These are phyloP conservation scores for Lachancea kluyveri DNA, from an alignment of 805 yeast species.

Conservation along the genomic window DNA sequence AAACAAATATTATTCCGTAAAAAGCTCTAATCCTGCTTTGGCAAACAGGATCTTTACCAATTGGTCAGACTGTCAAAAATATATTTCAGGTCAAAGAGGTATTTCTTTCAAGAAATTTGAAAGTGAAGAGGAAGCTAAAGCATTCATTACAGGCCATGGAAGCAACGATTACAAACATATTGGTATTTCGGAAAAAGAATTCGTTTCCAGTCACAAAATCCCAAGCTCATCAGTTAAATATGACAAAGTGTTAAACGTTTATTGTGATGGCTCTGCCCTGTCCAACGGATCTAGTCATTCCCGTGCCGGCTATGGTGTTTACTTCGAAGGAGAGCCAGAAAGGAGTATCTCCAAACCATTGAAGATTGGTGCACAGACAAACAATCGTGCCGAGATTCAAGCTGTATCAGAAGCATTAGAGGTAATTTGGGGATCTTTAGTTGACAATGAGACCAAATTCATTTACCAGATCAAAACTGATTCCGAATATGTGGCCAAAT, in stretches of 20 bases:
- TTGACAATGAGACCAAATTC: slow-evolving; percentile 11
- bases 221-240: slow-evolving; percentile 1
- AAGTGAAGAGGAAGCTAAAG: slow-evolving; percentile 28
- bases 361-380: slow-evolving; percentile 49
- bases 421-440: slow-evolving; percentile 30
- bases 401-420: slow-evolving; percentile 58
- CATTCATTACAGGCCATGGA: slow-evolving; percentile 21
- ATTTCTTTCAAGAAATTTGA: slow-evolving; percentile 40
- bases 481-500: slow-evolving; percentile 57
- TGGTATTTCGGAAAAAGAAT: slow-evolving; percentile 12
- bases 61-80: slow-evolving; percentile 32
- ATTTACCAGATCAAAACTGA: slow-evolving; percentile 54
- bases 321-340: slow-evolving; percentile 48
- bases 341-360: slow-evolving; percentile 53
- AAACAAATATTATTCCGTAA: slow-evolving; percentile 30
- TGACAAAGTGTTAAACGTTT: slow-evolving; percentile 32
- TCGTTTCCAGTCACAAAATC: slow-evolving; percentile 9
- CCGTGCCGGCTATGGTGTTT: slow-evolving; percentile 67
- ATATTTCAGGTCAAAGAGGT: slow-evolving; percentile 30
- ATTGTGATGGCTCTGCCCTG: slow-evolving; percentile 74
- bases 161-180: slow-evolving; percentile 19
- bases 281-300: slow-evolving; percentile 44
- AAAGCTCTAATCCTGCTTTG: slow-evolving; percentile 23
- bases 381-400: slow-evolving; percentile 72
- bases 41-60: slow-evolving; percentile 22